Evolutionary conservation across 169 alveolate species (phyloP).

Genomic region (Eimeria acervulina): DNA sequence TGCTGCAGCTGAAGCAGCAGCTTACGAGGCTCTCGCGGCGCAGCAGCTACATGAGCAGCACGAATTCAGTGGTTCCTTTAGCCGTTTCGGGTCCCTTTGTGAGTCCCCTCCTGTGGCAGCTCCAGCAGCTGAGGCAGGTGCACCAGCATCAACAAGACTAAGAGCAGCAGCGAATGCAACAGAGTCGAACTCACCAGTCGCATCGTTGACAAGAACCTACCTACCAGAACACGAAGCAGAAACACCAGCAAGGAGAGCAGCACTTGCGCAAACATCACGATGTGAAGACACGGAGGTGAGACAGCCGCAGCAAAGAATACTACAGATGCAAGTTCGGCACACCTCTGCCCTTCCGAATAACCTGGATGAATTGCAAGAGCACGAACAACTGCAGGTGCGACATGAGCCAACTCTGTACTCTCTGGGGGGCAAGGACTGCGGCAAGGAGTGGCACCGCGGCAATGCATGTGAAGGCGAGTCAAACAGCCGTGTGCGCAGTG

Average conservation of each 20-base stretch:
- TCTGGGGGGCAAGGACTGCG: not conserved
- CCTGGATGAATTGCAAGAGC: not conserved
- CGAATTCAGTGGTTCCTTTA: not conserved
- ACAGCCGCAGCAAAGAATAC: not conserved
- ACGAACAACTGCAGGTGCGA: not conserved
- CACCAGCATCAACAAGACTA: not conserved
- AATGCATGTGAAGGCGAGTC: not conserved
- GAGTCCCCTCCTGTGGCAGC: not conserved
- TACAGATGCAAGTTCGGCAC: constrained; percentile 12
- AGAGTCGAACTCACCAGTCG: not conserved
- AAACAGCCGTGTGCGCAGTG: not conserved
- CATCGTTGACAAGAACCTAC: not conserved
- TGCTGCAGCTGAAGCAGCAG: constrained; percentile 65
- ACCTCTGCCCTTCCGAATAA: not conserved
- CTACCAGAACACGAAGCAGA: not conserved
- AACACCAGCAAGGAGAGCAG: not conserved
- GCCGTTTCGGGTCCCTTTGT: not conserved
- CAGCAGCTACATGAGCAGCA: constrained; percentile 48
- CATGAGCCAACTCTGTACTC: not conserved
- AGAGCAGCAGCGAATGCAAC: not conserved
- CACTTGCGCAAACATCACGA: not conserved
- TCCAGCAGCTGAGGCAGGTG: not conserved
- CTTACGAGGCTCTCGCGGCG: constrained; percentile 47
- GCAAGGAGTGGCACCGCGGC: not conserved
- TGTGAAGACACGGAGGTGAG: constrained; percentile 45